phyloP scores from a whole-genome alignment of 805 yeast genomes.

The Lipomyces yamadae region DNA sequence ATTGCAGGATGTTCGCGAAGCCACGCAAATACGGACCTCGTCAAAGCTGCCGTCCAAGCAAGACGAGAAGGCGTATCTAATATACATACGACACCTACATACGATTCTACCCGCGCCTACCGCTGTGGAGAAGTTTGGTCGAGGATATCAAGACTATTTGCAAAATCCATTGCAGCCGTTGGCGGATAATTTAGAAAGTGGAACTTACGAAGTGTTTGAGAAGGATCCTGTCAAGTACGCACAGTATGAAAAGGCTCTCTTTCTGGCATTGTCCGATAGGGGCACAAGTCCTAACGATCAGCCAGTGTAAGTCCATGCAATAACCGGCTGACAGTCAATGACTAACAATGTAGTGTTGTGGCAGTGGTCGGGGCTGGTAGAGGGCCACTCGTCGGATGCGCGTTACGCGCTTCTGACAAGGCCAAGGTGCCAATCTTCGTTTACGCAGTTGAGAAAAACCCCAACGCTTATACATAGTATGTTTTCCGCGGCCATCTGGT shows the following conservation, averaged over 20 bases:
- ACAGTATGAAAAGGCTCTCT: conserved; percentile 68
- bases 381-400: conserved; percentile 74
- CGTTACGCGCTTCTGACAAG: conserved; percentile 50
- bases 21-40: conserved; percentile 40
- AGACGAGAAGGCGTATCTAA: conserved; percentile 50
- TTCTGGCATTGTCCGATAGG: conserved; percentile 52
- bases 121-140: conserved; percentile 46
- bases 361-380: conserved; percentile 86
- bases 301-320: conserved; percentile 1
- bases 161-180: conserved; percentile 78
- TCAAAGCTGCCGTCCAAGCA: not conserved
- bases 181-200: conserved; percentile 57
- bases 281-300: not conserved
- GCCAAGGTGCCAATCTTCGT: conserved; percentile 44
- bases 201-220: conserved; percentile 72
- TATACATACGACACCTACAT: conserved; percentile 52
- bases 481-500: not conserved
- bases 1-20: conserved; percentile 57
- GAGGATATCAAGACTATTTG: conserved; percentile 52
- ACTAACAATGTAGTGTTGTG: conserved; percentile 42
- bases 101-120: conserved; percentile 41
- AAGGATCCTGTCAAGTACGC: conserved; percentile 70
- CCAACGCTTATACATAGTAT: conserved; percentile 54
- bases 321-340: not conserved
- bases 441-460: conserved; percentile 74